Evolutionary conservation across 352 stramenopile species (phyloP), one percentile per base, ranked within the genome.

Genomic region (Phytopythium ostracodes): DNA sequence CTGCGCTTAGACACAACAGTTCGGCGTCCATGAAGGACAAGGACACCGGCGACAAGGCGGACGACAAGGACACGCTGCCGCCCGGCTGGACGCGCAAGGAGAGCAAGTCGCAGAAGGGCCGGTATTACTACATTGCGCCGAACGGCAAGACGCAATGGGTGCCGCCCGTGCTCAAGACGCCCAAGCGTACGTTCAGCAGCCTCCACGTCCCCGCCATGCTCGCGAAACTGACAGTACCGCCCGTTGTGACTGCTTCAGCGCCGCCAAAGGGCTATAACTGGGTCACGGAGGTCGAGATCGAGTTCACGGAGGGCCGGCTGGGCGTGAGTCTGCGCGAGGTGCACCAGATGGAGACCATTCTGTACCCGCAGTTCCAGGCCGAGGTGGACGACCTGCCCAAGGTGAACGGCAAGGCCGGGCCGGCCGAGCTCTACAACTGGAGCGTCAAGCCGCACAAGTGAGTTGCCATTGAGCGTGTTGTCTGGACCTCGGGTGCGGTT

Each of bases 351-450:
- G 81, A 90, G 50, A 85, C 72, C 31, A 90, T 91, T 35, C 70
- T 87, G 71, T 93, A 92, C 70, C 65, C 81, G 62, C 79, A 92
- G 71, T 93, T 96, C 66, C 87, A 96, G 59, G 87, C 87, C n/a
- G 87, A 96, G 64, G 85, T 96, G 20, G 87, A 96, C 63, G 87
- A 94, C 53, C 66, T 96, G 35, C 84, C 87, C 56, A 96, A 96
- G 75, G 82, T 93, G 18, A 91, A 87, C 52, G 84, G 84, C 66
- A 94, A 96, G 63, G 79, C 87, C 2, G 87, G 87, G 0, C 81
- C 87, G 1, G 87, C 87, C 18, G 87, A 96, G 71, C 77, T 96
- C 10, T 89, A 96, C 70, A 96, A 96, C 63, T 96, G 87, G 87
- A 94, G 87, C 61, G 87, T 96, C 54, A 92, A 92, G 62, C 79